Conservation (phyloP, 2,329 filamentous ascomycete genomes). For the Arthroderma uncinatum region DNA sequence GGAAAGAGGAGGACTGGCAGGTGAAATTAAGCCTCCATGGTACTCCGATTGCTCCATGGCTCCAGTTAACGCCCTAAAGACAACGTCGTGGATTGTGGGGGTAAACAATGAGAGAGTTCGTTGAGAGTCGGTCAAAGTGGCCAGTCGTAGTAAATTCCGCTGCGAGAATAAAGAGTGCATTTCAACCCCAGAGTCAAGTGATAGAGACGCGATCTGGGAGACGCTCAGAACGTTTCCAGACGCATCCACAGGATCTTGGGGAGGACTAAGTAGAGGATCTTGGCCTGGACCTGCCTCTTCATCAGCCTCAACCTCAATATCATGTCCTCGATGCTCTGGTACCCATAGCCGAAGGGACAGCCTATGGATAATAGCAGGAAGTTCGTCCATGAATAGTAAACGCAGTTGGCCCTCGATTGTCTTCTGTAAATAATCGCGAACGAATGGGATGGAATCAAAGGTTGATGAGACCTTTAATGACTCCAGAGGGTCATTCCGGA, state of each 20-base stretch:
- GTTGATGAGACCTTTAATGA: slow-evolving; percentile 97
- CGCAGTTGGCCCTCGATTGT: slow-evolving; percentile 91
- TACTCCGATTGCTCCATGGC: slow-evolving; percentile 58
- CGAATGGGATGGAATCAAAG: slow-evolving; percentile 97
- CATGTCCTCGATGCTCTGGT: slow-evolving; percentile 62
- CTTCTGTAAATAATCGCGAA: slow-evolving; percentile 89
- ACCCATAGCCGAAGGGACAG: slow-evolving; percentile 82
- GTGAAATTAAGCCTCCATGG: slow-evolving; percentile 31
- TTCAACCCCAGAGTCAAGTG: slow-evolving; percentile 67
- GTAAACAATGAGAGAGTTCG: slow-evolving; percentile 85
- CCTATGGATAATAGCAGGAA: slow-evolving; percentile 91
- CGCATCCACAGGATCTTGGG: slow-evolving; percentile 69
- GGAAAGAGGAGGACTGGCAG: slow-evolving; percentile 42
- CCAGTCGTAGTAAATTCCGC: slow-evolving; percentile 78
- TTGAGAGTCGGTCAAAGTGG: slow-evolving; percentile 74
- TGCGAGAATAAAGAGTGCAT: slow-evolving; percentile 87
- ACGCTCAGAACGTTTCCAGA: slow-evolving; percentile 67
- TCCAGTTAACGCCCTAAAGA: slow-evolving; percentile 86
- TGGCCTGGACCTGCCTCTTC: slow-evolving; percentile 49
- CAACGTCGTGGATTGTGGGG: slow-evolving; percentile 75
- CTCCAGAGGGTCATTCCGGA: slow-evolving; percentile 94
- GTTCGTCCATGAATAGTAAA: slow-evolving; percentile 92
- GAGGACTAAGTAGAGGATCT: slow-evolving; percentile 71
- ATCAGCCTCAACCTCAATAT: slow-evolving; percentile 32
- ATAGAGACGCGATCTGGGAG: slow-evolving; percentile 62